Evolutionary conservation across 2,329 filamentous ascomycete species (phyloP).

Genomic region (Tolypocladium inflatum): DNA sequence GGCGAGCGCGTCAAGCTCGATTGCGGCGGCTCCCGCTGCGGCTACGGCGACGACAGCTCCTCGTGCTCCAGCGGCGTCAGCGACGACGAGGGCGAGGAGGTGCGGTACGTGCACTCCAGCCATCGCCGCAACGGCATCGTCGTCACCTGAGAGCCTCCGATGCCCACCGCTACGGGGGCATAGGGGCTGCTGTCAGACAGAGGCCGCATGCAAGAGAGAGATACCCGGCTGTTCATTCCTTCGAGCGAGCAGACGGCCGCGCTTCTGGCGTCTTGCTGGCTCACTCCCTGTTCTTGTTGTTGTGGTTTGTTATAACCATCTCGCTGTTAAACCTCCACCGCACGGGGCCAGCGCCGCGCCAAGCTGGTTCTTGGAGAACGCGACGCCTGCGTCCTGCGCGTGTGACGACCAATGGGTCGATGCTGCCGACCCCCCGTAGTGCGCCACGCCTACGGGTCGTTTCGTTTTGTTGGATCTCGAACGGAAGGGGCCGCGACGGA

Average conservation of each 20-base stretch:
- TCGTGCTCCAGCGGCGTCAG: constrained; percentile 58
- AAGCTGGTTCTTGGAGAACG: constrained; percentile 34
- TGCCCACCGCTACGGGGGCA: background rate
- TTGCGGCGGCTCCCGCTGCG: constrained; percentile 83
- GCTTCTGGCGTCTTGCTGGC: constrained; percentile 17
- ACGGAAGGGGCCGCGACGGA: constrained; percentile 5
- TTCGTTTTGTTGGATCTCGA: constrained; percentile 22
- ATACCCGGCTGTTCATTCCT: constrained; percentile 22
- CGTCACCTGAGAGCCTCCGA: constrained; percentile 28
- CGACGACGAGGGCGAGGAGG: constrained; percentile 48
- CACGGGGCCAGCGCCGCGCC: constrained; percentile 17
- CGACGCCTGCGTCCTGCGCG: constrained; percentile 8
- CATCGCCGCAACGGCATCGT: constrained; percentile 57
- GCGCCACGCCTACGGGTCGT: constrained; percentile 16
- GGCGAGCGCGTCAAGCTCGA: constrained; percentile 93
- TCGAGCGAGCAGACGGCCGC: constrained; percentile 15
- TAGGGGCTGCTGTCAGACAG: background rate
- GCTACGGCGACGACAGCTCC: constrained; percentile 62
- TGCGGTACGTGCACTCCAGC: constrained; percentile 32
- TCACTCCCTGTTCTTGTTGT: constrained; percentile 17
- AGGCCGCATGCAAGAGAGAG: background rate
- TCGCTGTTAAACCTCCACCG: constrained; percentile 13
- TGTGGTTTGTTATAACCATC: constrained; percentile 13
- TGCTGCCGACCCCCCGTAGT: constrained; percentile 40
- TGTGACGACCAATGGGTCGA: constrained; percentile 37